Base-by-base conservation (phyloP, 257 asterid species). In the Phtheirospermum japonicum region DNA sequence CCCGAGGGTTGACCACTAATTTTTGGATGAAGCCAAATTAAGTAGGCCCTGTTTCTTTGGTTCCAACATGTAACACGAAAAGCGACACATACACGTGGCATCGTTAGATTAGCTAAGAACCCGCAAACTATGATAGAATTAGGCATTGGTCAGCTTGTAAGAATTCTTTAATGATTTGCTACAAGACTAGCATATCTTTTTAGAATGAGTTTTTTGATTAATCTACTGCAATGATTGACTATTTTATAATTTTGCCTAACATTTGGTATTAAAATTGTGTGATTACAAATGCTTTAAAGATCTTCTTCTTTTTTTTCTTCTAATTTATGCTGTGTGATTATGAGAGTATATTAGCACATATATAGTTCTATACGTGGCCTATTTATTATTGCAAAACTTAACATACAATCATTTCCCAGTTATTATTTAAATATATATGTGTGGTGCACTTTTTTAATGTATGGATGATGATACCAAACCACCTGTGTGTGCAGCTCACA, bases 21-120 rank as follows among this genome's bases (percentile, higher is more conserved):
- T 14, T 57, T 59, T 7, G 57, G 74, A 67, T 77, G 63, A 70
- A 73, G 79, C 18, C 73, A 42, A 65, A 61, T 34, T 56, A 58
- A 31, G 71, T 52, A 61, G 85, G 77, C 64, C 78, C 70, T 76
- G 89, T 83, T 74, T 63, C 82, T 72, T 73, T 77, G 61, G 79
- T 73, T 78, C 81, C 90, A 79, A 72, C 94, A 80, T 75, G 75
- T 48, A 75, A 56, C 74, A 65, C 11, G 57, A 69, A 75, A 85
- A 76, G 80, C 16, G 71, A 71, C 85, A 76, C 4, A 0, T 54
- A 39, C 74, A 75, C 73, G 3, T 75, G 87, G 64, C 74, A 0
- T 11, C 1, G 1, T 2, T 0, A 2, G 0, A 64, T 71, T 78
- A 64, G 76, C 43, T 9, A 5, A 0, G 59, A 77, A 61, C 37